Conservation (phyloP, 495 filamentous ascomycete species). For the Haplographium delicatum region DNA sequence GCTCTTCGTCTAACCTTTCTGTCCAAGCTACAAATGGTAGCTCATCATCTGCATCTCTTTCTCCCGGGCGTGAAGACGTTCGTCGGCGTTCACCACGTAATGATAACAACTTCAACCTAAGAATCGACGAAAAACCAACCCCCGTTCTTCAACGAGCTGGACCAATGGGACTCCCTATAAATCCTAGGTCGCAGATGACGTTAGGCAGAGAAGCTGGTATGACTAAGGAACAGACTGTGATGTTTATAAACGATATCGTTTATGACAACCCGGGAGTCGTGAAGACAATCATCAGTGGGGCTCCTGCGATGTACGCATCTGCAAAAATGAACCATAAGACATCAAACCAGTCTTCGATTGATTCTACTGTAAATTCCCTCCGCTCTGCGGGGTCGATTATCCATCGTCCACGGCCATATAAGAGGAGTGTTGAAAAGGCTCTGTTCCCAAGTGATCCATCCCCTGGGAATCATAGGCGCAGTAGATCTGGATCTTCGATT, state of each 20-base stretch:
- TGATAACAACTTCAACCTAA: conserved; percentile 11
- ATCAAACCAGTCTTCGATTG: conserved; percentile 1
- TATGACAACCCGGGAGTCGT: conserved; percentile 43
- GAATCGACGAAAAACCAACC: conserved; percentile 4
- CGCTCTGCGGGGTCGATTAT: conserved; percentile 34
- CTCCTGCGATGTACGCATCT: conserved; percentile 26
- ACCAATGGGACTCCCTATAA: conserved; percentile 44
- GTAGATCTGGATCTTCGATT: conserved; percentile 40
- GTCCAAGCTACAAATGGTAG: conserved; percentile 17
- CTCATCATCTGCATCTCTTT: conserved; percentile 23
- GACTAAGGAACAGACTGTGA: conserved; percentile 39
- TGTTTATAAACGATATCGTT: conserved; percentile 49
- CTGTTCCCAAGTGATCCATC: conserved; percentile 38
- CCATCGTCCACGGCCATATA: conserved; percentile 48
- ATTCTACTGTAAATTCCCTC: conserved; percentile 18
- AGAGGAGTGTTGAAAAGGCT: conserved; percentile 34
- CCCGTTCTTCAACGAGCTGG: conserved; percentile 38
- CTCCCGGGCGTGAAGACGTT: conserved; percentile 25
- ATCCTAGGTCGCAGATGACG: conserved; percentile 39
- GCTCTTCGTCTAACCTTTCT: conserved; percentile 14
- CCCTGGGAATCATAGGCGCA: conserved; percentile 36
- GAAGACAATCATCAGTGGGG: conserved; percentile 39
- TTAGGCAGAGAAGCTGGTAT: conserved; percentile 26
- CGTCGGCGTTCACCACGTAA: conserved; percentile 23
- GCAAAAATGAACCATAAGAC: conserved; percentile 11